Percentiles rank a stretch among this genome's conserved stretches.
Evolutionary conservation across 352 stramenopile genomes (phyloP).

Genomic region (Globisporangium paddicum): DNA sequence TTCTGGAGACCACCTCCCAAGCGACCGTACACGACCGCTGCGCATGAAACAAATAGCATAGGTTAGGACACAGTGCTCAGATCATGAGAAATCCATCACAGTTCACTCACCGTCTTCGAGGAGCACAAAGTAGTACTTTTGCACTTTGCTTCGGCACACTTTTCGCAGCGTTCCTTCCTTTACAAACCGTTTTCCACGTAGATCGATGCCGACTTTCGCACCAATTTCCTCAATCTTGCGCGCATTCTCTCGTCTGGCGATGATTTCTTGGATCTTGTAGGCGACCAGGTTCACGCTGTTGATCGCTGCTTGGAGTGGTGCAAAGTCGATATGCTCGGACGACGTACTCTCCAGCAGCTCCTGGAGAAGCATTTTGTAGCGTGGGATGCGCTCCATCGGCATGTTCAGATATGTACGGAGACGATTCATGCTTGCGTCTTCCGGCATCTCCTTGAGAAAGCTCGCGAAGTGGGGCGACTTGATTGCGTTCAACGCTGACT

Average conservation of each 20-base stretch:
- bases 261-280: slow-evolving; percentile 79
- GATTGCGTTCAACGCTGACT: slow-evolving; percentile 60
- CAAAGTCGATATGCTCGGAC: slow-evolving; percentile 66
- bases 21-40: slow-evolving; percentile 72
- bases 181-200: slow-evolving; percentile 59
- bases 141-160: slow-evolving; percentile 80
- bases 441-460: slow-evolving; percentile 70
- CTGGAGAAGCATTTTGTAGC: slow-evolving; percentile 81
- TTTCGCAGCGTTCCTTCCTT: slow-evolving; percentile 80
- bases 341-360: slow-evolving; percentile 69
- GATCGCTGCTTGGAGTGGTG: slow-evolving; percentile 65
- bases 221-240: slow-evolving; percentile 57
- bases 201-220: slow-evolving; percentile 61
- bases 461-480: slow-evolving; percentile 65
- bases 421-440: slow-evolving; percentile 53
- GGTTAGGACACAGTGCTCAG: not conserved
- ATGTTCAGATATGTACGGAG: slow-evolving; percentile 81
- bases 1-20: slow-evolving; percentile 53
- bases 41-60: not conserved
- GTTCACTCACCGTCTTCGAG: slow-evolving; percentile 68
- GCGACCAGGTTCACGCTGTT: slow-evolving; percentile 70
- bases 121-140: slow-evolving; percentile 82
- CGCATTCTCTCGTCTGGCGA: slow-evolving; percentile 59
- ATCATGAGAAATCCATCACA: not conserved
- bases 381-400: slow-evolving; percentile 82